Percentiles rank a stretch among this genome's conserved stretches.
These are phyloP conservation scores for Nitzschia inconspicua DNA, from an alignment of 108 stramenopile genomes.

Conservation along the genomic window DNA sequence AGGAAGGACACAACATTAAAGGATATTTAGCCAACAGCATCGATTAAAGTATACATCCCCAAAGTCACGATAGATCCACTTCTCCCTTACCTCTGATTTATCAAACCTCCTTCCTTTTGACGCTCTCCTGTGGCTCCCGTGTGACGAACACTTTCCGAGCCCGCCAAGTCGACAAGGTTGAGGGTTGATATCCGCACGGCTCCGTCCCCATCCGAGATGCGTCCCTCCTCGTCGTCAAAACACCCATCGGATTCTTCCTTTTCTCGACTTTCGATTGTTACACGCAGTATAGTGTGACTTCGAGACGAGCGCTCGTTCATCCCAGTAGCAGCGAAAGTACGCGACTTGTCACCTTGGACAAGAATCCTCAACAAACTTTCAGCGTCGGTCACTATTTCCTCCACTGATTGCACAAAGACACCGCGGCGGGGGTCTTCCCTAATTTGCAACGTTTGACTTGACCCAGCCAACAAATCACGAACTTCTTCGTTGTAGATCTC, in stretches of 20 bases:
- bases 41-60: neutral
- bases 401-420: slow-evolving; percentile 91
- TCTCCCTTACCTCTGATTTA: slow-evolving; percentile 80
- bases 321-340: slow-evolving; percentile 86
- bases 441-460: slow-evolving; percentile 53
- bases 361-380: slow-evolving; percentile 71
- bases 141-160: slow-evolving; percentile 90
- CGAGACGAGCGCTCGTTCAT: slow-evolving; percentile 97
- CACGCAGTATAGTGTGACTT: slow-evolving; percentile 94
- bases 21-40: neutral
- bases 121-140: slow-evolving; percentile 94
- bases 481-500: slow-evolving; percentile 99
- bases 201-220: slow-evolving; percentile 31
- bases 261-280: slow-evolving; percentile 88
- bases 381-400: slow-evolving; percentile 81
- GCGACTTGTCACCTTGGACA: slow-evolving; percentile 82
- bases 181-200: slow-evolving; percentile 80
- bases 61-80: neutral
- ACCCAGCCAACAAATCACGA: slow-evolving; percentile 81
- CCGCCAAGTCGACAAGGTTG: slow-evolving; percentile 89
- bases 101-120: slow-evolving; percentile 97
- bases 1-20: slow-evolving; percentile 25
- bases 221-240: slow-evolving; percentile 21
- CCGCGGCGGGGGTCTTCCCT: slow-evolving; percentile 94
- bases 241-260: slow-evolving; percentile 27